Evolutionary conservation across 2,329 filamentous ascomycete genomes (phyloP).

Genomic region (Stagonosporopsis chrysanthemi): DNA sequence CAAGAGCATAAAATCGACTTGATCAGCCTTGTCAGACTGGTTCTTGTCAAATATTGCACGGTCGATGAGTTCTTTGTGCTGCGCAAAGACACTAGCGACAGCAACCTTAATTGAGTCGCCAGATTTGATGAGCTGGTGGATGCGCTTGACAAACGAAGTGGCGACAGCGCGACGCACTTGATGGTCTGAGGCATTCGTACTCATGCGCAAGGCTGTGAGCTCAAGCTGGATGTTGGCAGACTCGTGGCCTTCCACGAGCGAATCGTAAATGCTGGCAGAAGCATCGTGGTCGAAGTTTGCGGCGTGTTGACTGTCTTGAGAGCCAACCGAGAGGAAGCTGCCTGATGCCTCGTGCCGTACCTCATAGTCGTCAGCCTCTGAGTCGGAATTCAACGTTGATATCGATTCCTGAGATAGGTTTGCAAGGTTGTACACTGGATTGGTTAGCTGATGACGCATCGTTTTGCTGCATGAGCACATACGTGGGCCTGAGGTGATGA

Average conservation of each 20-base stretch:
- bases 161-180: slow-evolving; percentile 89
- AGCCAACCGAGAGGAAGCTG: slow-evolving; percentile 77
- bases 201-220: slow-evolving; percentile 90
- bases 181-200: slow-evolving; percentile 86
- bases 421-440: slow-evolving; percentile 59
- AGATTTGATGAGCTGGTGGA: slow-evolving; percentile 72
- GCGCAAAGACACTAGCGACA: slow-evolving; percentile 52
- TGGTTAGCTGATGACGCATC: slow-evolving; percentile 22
- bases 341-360: slow-evolving; percentile 64
- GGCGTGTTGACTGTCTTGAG: slow-evolving; percentile 62
- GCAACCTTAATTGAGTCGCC: slow-evolving; percentile 50
- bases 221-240: slow-evolving; percentile 91
- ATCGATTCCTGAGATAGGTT: slow-evolving; percentile 64
- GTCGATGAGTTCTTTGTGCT: slow-evolving; percentile 67
- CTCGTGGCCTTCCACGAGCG: slow-evolving; percentile 73
- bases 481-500: slow-evolving; percentile 48
- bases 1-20: slow-evolving; percentile 83
- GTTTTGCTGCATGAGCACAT: slow-evolving; percentile 20
- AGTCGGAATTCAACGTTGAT: slow-evolving; percentile 67
- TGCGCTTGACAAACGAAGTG: slow-evolving; percentile 82
- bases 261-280: slow-evolving; percentile 84
- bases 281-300: slow-evolving; percentile 86
- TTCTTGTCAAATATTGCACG: slow-evolving; percentile 66
- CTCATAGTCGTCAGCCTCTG: slow-evolving; percentile 52
- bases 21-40: slow-evolving; percentile 66